Conservation (phyloP, 306 rosid genomes). For the Senna tora region DNA sequence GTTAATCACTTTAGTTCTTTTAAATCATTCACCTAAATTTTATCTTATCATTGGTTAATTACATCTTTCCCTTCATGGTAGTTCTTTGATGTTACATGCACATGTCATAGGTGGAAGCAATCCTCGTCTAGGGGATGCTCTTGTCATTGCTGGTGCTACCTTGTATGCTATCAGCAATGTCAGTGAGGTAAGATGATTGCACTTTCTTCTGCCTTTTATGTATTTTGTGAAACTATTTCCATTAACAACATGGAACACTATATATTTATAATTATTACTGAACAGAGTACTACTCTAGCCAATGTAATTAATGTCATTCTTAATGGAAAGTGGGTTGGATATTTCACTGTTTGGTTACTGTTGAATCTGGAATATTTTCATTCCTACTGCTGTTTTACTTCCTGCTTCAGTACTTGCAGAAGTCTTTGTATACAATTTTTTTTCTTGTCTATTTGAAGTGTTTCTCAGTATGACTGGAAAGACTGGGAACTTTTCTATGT, state of each 20-base stretch:
- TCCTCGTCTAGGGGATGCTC: slow-evolving; percentile 63
- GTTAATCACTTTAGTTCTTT: not conserved
- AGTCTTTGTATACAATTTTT: not conserved
- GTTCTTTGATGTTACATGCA: slow-evolving; percentile 34
- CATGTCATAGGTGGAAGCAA: slow-evolving; percentile 72
- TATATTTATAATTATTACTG: not conserved
- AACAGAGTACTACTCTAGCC: not conserved
- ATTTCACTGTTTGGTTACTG: not conserved
- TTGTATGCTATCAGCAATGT: slow-evolving; percentile 82
- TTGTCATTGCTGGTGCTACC: slow-evolving; percentile 81
- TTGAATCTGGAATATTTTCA: not conserved
- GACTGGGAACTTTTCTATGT: not conserved
- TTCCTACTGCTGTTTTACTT: not conserved
- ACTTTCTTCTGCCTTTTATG: slow-evolving; percentile 8
- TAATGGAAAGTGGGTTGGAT: not conserved
- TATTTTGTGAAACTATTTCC: not conserved
- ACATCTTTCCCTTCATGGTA: slow-evolving; percentile 13
- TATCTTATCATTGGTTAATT: slow-evolving; percentile 16
- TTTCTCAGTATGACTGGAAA: not conserved
- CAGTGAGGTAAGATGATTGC: slow-evolving; percentile 63
- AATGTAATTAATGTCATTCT: slow-evolving; percentile 4
- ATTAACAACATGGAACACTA: slow-evolving; percentile 10
- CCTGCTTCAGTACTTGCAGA: not conserved
- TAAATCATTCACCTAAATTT: not conserved
- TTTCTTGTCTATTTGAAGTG: not conserved